Conservation (phyloP, 805 yeast genomes). For the Cyberlindnera maritima region DNA sequence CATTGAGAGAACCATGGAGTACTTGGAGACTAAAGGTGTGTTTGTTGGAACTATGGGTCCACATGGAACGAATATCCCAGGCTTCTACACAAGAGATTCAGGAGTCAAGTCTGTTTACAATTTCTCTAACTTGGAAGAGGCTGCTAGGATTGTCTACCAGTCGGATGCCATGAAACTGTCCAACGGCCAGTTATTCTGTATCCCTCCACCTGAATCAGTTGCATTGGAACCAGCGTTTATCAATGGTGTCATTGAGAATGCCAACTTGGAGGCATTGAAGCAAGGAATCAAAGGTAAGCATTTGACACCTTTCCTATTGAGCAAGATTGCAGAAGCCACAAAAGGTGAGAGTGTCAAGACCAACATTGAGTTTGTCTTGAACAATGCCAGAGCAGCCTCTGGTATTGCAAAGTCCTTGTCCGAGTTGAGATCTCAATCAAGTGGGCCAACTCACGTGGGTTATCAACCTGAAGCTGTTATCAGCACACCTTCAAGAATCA, state of each 20-base stretch:
- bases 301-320: slow-evolving; percentile 74
- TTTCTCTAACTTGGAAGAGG: slow-evolving; percentile 49
- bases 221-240: slow-evolving; percentile 59
- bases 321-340: slow-evolving; percentile 63
- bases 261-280: slow-evolving; percentile 52
- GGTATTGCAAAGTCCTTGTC: slow-evolving; percentile 50
- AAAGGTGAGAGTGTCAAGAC: slow-evolving; percentile 66
- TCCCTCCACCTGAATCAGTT: slow-evolving; percentile 70
- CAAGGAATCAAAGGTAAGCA: slow-evolving; percentile 65
- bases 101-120: slow-evolving; percentile 69
- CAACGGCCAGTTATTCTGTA: slow-evolving; percentile 75
- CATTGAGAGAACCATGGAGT: slow-evolving; percentile 77
- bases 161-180: slow-evolving; percentile 48
- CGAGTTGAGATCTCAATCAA: neutral
- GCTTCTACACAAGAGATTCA: slow-evolving; percentile 76
- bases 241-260: slow-evolving; percentile 51
- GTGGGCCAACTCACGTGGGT: neutral
- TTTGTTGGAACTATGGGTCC: slow-evolving; percentile 70
- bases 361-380: slow-evolving; percentile 71
- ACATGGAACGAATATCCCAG: slow-evolving; percentile 60
- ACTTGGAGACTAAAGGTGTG: slow-evolving; percentile 87
- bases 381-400: slow-evolving; percentile 71
- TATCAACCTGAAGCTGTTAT: neutral
- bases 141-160: slow-evolving; percentile 58
- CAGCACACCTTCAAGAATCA: neutral